Evolutionary conservation across 805 yeast species (phyloP).

Genomic region (Candida krabiensis): DNA sequence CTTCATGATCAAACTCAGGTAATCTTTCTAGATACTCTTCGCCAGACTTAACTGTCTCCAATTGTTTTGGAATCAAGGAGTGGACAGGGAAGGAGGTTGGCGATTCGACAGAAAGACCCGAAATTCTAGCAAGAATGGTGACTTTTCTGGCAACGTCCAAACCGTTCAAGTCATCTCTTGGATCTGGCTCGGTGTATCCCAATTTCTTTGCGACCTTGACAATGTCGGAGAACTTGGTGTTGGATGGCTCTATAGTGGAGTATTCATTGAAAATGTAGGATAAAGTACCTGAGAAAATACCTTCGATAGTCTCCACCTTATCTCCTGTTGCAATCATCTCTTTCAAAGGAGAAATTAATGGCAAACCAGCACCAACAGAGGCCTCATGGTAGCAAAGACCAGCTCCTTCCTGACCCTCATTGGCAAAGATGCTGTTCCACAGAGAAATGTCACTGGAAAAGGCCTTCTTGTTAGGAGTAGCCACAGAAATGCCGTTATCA

Average conservation of each 20-base stretch:
- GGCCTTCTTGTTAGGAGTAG: conserved; percentile 98
- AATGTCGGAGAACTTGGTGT: conserved; percentile 82
- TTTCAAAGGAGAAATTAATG: conserved; percentile 83
- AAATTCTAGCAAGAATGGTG: conserved; percentile 89
- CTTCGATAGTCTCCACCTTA: conserved; percentile 86
- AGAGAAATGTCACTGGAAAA: conserved; percentile 73
- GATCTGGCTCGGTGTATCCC: conserved; percentile 99
- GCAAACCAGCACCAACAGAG: conserved; percentile 98
- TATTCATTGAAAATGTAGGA: conserved; percentile 94
- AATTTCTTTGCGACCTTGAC: conserved; percentile 84
- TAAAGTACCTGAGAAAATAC: conserved; percentile 93
- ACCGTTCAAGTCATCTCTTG: conserved; percentile 98
- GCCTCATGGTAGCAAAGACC: conserved; percentile 96
- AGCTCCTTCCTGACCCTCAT: conserved; percentile 52
- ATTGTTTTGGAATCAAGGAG: conserved; percentile 84
- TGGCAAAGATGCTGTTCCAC: conserved; percentile 74
- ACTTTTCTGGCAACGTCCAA: conserved; percentile 98
- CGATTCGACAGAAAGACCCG: conserved; percentile 81
- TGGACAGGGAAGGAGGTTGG: conserved; percentile 94
- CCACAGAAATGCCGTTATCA: conserved; percentile 80
- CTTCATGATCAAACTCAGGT: conserved; percentile 79
- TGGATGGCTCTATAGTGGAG: conserved; percentile 63
- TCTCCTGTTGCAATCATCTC: conserved; percentile 94
- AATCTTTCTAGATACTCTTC: conserved; percentile 78
- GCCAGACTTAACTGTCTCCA: conserved; percentile 71